Base-by-base conservation (phyloP, 2,329 filamentous ascomycete genomes). In the Myriangium duriaei region DNA sequence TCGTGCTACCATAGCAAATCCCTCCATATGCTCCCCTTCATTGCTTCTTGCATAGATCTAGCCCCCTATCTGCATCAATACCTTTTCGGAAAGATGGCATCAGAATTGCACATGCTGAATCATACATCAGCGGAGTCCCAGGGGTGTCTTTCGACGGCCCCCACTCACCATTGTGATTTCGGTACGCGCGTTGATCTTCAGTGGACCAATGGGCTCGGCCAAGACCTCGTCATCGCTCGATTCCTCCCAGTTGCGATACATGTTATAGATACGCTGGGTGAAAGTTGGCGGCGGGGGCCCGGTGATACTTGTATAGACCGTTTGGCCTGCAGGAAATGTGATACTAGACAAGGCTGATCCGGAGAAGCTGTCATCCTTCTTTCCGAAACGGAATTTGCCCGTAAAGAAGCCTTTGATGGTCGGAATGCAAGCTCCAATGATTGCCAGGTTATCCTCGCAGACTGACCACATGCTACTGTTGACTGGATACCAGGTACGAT, bases 401-500 rank as follows among this genome's bases (percentile, higher is more conserved):
- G 48, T 41, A 11, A 55, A 34, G 39, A 45, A 49, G 9, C 47
- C 45, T 39, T 50, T 51, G 11, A 53, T 44, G 2, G 49, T 51
- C 3, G 51, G 51, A 11, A 52, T 45, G 35, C 49, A 50, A 4
- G 49, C 47, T 37, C 47, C 52, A 15, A 49, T 37, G 36, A 51
- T 53, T 21, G 49, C 51, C 18, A 49, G 47, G 40, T 53, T 51
- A 40, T 48, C 49, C 42, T 53, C 51, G 19, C 47, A 36, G 26
- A 41, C 43, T 11, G 45, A 49, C 50, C 50, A 53, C 31, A 51
- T 46, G 16, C 36, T 33, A 47, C 49, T 34, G 49, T 50, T 15
- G 50, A 48, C n/a, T 45, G 47, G 49, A 32, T 51, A 45, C 48
- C 50, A 53, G 41, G 45, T 49, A 14, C 48, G 39, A 36, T 53